phyloP scores from a whole-genome alignment of 257 asterid genomes.

The Fraxinus pennsylvanica region DNA sequence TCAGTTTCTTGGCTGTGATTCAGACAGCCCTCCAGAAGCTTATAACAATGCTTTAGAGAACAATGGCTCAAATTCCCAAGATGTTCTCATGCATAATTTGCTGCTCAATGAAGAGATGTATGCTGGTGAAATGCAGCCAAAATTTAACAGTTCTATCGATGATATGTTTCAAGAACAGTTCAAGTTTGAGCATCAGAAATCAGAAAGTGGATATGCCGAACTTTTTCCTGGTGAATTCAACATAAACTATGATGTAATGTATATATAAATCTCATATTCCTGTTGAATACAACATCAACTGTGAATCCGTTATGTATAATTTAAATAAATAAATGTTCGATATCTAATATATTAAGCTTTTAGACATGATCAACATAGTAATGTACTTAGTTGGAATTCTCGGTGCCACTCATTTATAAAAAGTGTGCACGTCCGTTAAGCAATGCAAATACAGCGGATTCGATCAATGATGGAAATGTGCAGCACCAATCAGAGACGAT shows the following conservation, averaged over 20 bases:
- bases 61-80: slow-evolving; percentile 35
- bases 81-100: slow-evolving; percentile 29
- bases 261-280: slow-evolving; percentile 19
- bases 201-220: slow-evolving; percentile 33
- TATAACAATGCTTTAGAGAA: slow-evolving; percentile 18
- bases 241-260: slow-evolving; percentile 36
- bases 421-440: no score
- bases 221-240: slow-evolving; percentile 47
- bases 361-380: no score
- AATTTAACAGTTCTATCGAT: slow-evolving; percentile 15
- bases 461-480: not conserved
- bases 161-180: slow-evolving; percentile 43
- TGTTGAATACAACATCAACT: no score
- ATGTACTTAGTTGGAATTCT: no score
- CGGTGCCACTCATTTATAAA: no score
- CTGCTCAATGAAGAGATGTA: slow-evolving; percentile 33
- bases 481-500: no score
- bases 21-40: slow-evolving; percentile 16
- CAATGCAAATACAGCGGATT: no score
- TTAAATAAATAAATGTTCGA: not conserved
- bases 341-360: no score
- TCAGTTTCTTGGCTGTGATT: slow-evolving; percentile 33
- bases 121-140: slow-evolving; percentile 27
- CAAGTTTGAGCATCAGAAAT: slow-evolving; percentile 42
- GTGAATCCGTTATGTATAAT: not conserved